Percentiles rank a stretch among this genome's conserved stretches.
phyloP scores from a whole-genome alignment of 805 yeast genomes.

The Lipomyces anomalus region DNA sequence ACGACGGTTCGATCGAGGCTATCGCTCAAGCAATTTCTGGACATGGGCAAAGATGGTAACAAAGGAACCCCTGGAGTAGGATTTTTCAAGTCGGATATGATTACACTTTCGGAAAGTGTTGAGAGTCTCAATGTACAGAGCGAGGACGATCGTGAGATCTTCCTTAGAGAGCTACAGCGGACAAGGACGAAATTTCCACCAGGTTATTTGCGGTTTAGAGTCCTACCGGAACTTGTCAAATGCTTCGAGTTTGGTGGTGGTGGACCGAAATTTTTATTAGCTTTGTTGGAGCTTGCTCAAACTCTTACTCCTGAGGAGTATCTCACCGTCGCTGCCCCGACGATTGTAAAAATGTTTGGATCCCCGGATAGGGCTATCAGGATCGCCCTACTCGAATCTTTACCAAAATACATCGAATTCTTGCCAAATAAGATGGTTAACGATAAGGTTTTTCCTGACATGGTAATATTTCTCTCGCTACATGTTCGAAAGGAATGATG shows the following conservation, averaged over 20 bases:
- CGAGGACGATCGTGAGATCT: slow-evolving; percentile 47
- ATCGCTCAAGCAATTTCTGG: slow-evolving; percentile 31
- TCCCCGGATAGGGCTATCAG: slow-evolving; percentile 74
- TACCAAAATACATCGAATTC: slow-evolving; percentile 49
- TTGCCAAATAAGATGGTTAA: slow-evolving; percentile 59
- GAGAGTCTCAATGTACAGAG: slow-evolving; percentile 51
- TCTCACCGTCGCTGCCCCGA: slow-evolving; percentile 47
- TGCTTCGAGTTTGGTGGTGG: slow-evolving; percentile 37
- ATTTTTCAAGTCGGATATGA: slow-evolving; percentile 40
- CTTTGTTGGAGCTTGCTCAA: slow-evolving; percentile 33
- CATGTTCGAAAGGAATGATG: too few relatives aligned
- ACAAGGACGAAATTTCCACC: slow-evolving; percentile 40
- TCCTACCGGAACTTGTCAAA: slow-evolving; percentile 64
- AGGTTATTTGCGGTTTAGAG: slow-evolving; percentile 51
- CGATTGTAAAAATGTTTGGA: slow-evolving; percentile 56
- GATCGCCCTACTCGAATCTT: slow-evolving; percentile 57
- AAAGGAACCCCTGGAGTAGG: slow-evolving; percentile 21
- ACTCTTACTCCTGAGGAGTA: slow-evolving; percentile 35
- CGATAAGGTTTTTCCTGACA: slow-evolving; percentile 58
- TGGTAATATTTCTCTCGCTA: too few relatives aligned
- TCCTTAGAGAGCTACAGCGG: slow-evolving; percentile 38
- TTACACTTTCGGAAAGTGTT: slow-evolving; percentile 48
- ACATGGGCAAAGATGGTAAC: slow-evolving; percentile 16
- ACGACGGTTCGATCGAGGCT: slow-evolving; percentile 38
- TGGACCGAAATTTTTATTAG: slow-evolving; percentile 30